Evolutionary conservation across 2,329 filamentous ascomycete species (phyloP), one percentile per base, ranked within the genome.

Genomic region (Alternaria sp.): DNA sequence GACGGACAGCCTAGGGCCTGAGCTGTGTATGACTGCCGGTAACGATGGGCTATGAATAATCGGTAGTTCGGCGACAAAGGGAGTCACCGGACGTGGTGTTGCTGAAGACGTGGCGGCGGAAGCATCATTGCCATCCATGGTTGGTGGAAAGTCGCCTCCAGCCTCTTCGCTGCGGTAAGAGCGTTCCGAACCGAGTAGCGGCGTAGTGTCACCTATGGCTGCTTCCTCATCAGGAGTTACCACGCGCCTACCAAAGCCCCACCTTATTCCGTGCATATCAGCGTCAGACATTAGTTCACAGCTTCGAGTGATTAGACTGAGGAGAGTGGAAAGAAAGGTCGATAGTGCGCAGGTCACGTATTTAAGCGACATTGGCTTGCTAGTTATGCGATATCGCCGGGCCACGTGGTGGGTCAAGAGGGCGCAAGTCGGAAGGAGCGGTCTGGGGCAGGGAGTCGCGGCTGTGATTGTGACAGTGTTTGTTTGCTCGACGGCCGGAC

Each of bases 261-360:
- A 56, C 28, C 58, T 54, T 47, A 50, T 18, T n/a, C 44, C 26
- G 23, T 47, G 45, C 30, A 50, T 18, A 18, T 23, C n/a, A 28
- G 43, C 53, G 12, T 51, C 58, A 30, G 49, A 61, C 61, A 59
- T 59, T 7, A 23, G 51, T 44, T 49, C 53, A 20, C 43, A 51
- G 20, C n/a, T 44, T 45, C 44, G 33, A 15, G 41, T 23, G 20
- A 49, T 15, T 9, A 37, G 18, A 18, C 9, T 8, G 10, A 62
- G 21, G 23, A 46, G 20, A 12, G 21, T 20, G 5, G 45, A 41
- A 18, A 64, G n/a, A 6, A 50, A 8, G 28, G 11, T 25, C 18
- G 58, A 26, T 11, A 53, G 14, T 11, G 6, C 20, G 18, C 25
- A 50, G 18, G 47, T 11, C 15, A 47, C 21, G n/a, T 10, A 14